Conservation (phyloP, 805 yeast species). For the Barnettozyma sp. region DNA sequence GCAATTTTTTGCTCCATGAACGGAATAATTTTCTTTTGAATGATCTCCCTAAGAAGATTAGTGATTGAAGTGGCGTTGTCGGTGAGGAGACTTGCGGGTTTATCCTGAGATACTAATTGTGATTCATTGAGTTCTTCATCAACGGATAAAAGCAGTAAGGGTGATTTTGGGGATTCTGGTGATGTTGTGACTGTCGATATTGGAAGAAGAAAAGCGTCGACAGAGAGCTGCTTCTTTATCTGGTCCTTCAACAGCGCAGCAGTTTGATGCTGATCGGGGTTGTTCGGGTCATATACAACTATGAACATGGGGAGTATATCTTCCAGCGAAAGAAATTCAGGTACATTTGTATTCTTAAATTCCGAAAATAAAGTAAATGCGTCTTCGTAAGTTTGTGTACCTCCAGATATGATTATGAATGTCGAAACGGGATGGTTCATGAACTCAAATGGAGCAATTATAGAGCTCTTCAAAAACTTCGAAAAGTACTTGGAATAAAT, state of each 20-base stretch:
- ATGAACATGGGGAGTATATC: slow-evolving; percentile 52
- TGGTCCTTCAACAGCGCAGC: slow-evolving; percentile 32
- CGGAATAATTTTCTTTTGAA: slow-evolving; percentile 48
- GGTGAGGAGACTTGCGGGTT: slow-evolving; percentile 13
- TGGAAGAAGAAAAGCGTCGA: slow-evolving; percentile 24
- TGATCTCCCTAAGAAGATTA: slow-evolving; percentile 22
- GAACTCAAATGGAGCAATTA: slow-evolving; percentile 71
- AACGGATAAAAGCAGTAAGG: slow-evolving; percentile 30
- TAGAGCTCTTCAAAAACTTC: slow-evolving; percentile 50
- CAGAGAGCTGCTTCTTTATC: slow-evolving; percentile 31
- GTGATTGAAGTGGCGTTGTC: slow-evolving; percentile 14
- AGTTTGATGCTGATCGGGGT: slow-evolving; percentile 37
- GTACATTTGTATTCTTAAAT: slow-evolving; percentile 42
- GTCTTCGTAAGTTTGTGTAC: slow-evolving; percentile 43
- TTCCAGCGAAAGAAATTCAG: slow-evolving; percentile 59
- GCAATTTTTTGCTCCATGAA: slow-evolving; percentile 81
- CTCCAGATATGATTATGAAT: slow-evolving; percentile 57
- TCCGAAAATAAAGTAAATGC: slow-evolving; percentile 52
- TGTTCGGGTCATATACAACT: slow-evolving; percentile 41
- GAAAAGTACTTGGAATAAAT: slow-evolving; percentile 54
- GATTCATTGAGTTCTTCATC: slow-evolving; percentile 38
- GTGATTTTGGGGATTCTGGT: slow-evolving; percentile 22
- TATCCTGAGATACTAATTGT: slow-evolving; percentile 11
- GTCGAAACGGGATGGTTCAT: slow-evolving; percentile 83
- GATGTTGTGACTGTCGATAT: slow-evolving; percentile 12